Conservation (phyloP, 768 basidiomycete species). For the Leccinum variicolor region DNA sequence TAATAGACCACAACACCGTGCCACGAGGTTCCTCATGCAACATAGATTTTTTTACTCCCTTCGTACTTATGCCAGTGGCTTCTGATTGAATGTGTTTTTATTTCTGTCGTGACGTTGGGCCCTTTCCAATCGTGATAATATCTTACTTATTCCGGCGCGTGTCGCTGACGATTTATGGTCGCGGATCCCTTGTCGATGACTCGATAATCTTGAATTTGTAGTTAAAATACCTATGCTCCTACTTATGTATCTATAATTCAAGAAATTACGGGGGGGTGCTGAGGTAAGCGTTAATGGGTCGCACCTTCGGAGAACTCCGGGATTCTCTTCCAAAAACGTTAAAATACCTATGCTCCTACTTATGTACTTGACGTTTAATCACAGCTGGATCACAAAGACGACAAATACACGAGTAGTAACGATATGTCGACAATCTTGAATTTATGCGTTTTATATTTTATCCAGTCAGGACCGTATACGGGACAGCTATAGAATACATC, state of each 20-base stretch:
- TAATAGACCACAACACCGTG: neutral
- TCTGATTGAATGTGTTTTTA: neutral
- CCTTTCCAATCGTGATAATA: too few species aligned
- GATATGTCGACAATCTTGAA: too few species aligned
- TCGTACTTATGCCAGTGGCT: neutral
- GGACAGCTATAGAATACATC: neutral
- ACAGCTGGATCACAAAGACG: neutral
- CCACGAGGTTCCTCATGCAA: too few species aligned
- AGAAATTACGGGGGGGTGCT: too few species aligned
- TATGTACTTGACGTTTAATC: neutral
- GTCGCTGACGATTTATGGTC: neutral
- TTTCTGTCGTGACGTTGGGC: neutral
- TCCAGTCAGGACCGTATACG: too few species aligned
- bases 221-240: neutral
- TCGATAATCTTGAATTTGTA: neutral
- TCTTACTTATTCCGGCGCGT: neutral
- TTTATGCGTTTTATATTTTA: too few species aligned
- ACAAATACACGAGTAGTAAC: neutral
- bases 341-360: too few species aligned
- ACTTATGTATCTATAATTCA: too few species aligned
- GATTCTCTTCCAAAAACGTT: too few species aligned
- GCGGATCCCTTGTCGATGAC: too few species aligned
- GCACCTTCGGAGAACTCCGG: too few species aligned
- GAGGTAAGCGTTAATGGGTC: too few species aligned
- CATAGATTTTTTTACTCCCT: neutral